Conservation (phyloP, 139 green algal species). For the Coelastrella sp. region DNA sequence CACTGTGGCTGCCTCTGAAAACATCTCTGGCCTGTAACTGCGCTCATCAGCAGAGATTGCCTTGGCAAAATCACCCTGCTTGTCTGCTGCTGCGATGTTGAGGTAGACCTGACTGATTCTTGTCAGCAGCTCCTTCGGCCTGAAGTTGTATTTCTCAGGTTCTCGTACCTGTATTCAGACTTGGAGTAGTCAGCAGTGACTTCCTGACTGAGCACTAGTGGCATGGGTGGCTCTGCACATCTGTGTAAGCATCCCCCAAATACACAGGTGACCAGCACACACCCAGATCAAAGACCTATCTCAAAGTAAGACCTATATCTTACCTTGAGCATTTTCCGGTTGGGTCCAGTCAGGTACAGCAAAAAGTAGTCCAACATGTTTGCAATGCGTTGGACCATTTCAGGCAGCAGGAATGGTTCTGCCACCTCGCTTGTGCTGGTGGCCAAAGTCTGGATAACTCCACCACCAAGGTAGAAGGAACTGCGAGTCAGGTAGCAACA, state of each 20-base stretch:
- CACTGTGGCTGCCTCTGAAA: slow-evolving; percentile 73
- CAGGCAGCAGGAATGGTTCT: slow-evolving; percentile 75
- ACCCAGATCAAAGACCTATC: no score
- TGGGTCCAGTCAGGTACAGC: slow-evolving; percentile 85
- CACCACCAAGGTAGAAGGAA: slow-evolving; percentile 20
- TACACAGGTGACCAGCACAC: no score
- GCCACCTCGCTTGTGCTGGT: slow-evolving; percentile 31
- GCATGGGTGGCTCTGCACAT: no score
- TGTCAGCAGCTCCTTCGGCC: slow-evolving; percentile 81
- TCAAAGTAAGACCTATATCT: slow-evolving; percentile 39
- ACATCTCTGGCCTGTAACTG: slow-evolving; percentile 83
- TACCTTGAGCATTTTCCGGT: slow-evolving; percentile 65
- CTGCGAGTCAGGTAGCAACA: not conserved
- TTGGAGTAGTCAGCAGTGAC: no score
- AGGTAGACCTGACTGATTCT: slow-evolving; percentile 88
- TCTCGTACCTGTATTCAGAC: slow-evolving; percentile 80
- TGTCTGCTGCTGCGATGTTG: slow-evolving; percentile 79
- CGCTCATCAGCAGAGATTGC: slow-evolving; percentile 87
- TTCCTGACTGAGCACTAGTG: no score
- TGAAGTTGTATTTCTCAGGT: slow-evolving; percentile 90
- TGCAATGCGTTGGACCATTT: slow-evolving; percentile 89
- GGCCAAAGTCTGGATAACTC: slow-evolving; percentile 43
- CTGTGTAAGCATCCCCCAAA: no score
- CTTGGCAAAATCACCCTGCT: slow-evolving; percentile 66
- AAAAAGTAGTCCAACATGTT: slow-evolving; percentile 98